Conservation (phyloP, 2,329 filamentous ascomycete species). For the Chaetomiaceae sp. region DNA sequence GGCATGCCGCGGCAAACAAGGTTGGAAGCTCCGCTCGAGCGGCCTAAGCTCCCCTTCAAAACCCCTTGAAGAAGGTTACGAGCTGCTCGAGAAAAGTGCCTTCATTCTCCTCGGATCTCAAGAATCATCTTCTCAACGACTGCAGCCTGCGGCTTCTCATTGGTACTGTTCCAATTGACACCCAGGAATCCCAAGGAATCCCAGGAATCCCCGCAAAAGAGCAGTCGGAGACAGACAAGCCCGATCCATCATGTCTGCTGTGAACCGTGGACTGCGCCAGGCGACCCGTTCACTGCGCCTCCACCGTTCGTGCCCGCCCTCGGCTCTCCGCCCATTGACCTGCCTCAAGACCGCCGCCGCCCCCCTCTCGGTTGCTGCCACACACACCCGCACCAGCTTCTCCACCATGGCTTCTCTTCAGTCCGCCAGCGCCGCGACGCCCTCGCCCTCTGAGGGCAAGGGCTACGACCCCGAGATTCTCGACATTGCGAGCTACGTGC, state of each 20-base stretch:
- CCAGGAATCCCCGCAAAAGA: conserved; percentile 1
- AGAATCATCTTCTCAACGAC: conserved; percentile 3
- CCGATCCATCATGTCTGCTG: conserved; percentile 44
- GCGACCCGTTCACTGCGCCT: conserved; percentile 51
- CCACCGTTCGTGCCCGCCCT: conserved; percentile 35
- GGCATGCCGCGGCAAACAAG: conserved; percentile 24
- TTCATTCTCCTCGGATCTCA: not conserved
- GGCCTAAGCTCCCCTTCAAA: conserved; percentile 10
- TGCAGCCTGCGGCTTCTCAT: conserved; percentile 4
- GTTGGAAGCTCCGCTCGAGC: conserved; percentile 15
- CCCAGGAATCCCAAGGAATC: not conserved
- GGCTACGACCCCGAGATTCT: conserved; percentile 88
- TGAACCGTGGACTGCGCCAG: conserved; percentile 50
- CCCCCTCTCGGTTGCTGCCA: conserved; percentile 27
- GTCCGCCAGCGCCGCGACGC: conserved; percentile 39
- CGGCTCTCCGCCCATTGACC: conserved; percentile 34
- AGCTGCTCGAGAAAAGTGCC: not conserved
- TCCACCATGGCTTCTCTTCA: conserved; percentile 45
- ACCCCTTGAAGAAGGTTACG: conserved; percentile 1
- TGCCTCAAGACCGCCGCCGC: conserved; percentile 32
- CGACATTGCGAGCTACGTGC: conserved; percentile 92
- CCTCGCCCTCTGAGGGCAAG: conserved; percentile 43
- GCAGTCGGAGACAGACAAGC: conserved; percentile 6
- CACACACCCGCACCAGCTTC: conserved; percentile 34
- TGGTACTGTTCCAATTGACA: conserved; percentile 23